Conservation (phyloP, 2,329 filamentous ascomycete species). For the Macroventuria anomochaeta region DNA sequence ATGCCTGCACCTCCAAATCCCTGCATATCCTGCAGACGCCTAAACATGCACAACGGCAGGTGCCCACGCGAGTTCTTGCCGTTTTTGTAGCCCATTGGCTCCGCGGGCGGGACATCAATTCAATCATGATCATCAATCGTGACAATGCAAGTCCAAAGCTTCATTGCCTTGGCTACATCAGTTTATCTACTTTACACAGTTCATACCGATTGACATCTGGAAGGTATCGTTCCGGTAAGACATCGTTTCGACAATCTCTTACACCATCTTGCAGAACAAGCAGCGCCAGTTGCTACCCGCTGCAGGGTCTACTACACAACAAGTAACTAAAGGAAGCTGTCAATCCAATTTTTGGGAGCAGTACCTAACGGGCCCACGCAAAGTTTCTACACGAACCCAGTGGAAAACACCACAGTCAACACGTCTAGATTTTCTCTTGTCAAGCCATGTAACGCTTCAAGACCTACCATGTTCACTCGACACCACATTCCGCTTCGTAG, state of each 20-base stretch:
- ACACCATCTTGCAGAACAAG: background rate
- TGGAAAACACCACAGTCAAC: background rate
- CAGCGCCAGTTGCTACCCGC: background rate
- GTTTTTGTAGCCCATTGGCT: background rate
- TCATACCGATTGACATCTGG: background rate
- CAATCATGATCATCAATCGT: conserved; percentile 1
- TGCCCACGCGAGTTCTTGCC: conserved; percentile 2
- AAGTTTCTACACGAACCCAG: conserved; percentile 1
- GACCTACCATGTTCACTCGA: background rate
- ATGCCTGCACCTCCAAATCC: background rate
- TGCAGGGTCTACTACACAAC: background rate
- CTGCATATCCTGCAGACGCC: no score
- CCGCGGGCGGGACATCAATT: background rate
- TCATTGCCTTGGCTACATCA: conserved; percentile 5
- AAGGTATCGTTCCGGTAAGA: background rate
- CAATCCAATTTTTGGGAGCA: background rate
- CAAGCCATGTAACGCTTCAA: conserved; percentile 4
- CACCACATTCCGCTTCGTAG: background rate
- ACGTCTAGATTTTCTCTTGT: conserved; percentile 3
- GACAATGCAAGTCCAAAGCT: conserved; percentile 7
- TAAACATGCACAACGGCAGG: background rate
- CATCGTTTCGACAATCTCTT: background rate
- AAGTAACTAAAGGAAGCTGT: background rate
- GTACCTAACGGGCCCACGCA: background rate
- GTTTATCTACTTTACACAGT: background rate